These are phyloP conservation scores for Fremontodendron californicum DNA, from an alignment of 345 rosid genomes.

Conservation along the genomic window DNA sequence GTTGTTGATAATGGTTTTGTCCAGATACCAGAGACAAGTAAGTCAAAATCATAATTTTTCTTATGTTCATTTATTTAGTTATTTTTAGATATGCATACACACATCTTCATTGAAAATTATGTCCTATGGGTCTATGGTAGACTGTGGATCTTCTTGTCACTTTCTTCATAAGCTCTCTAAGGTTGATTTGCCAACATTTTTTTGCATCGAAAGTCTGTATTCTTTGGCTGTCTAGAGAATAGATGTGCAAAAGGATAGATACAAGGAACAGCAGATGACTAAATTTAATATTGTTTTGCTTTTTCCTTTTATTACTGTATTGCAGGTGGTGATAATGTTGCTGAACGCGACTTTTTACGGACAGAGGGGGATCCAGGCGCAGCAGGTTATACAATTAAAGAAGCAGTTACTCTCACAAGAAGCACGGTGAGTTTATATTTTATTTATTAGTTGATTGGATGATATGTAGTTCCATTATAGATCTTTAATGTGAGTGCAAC, in stretches of 20 bases:
- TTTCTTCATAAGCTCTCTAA: not conserved
- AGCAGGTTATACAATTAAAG: conserved; percentile 79
- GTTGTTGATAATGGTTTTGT: conserved; percentile 38
- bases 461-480: not conserved
- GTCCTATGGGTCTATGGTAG: not conserved
- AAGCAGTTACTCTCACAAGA: conserved; percentile 73
- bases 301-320: not conserved
- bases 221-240: not conserved
- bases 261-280: not conserved
- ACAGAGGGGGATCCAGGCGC: conserved; percentile 96
- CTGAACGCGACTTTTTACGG: conserved; percentile 72
- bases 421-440: conserved; percentile 59
- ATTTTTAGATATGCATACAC: not conserved
- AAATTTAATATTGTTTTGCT: not conserved
- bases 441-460: conserved; percentile 4
- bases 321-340: conserved; percentile 59
- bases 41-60: conserved; percentile 17
- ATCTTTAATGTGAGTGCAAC: not conserved
- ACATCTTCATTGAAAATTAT: not conserved
- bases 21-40: conserved; percentile 37
- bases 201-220: not conserved
- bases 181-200: not conserved
- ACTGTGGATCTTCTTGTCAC: not conserved
- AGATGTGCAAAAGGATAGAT: not conserved
- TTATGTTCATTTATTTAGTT: not conserved